Percentiles rank a stretch among this genome's conserved stretches.
These are phyloP conservation scores for Scorias spongiosa DNA, from an alignment of 2,329 filamentous ascomycete genomes.

Conservation along the genomic window DNA sequence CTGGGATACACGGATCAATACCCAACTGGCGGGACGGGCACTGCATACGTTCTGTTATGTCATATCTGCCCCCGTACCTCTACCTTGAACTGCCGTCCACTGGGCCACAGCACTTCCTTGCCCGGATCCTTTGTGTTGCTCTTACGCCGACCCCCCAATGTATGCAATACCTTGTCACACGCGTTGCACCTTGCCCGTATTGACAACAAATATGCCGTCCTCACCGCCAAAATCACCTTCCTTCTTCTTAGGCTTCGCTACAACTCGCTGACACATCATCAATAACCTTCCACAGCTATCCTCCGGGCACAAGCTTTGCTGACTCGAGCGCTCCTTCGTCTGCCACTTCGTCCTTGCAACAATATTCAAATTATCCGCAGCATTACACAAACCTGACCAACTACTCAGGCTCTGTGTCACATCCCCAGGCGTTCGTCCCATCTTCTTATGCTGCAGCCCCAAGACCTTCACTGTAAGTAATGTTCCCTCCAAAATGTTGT, in stretches of 20 bases:
- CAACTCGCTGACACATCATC: not conserved
- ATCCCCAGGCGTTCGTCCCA: conserved; percentile 23
- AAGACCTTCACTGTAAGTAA: conserved; percentile 30
- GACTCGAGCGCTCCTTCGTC: conserved; percentile 41
- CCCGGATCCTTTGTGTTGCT: too few species aligned
- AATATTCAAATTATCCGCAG: conserved; percentile 20
- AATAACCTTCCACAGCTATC: conserved; percentile 38
- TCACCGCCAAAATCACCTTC: not conserved
- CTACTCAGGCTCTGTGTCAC: conserved; percentile 19
- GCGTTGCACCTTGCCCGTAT: too few species aligned
- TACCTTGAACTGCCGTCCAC: too few species aligned
- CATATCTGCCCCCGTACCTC: too few species aligned
- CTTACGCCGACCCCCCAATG: too few species aligned
- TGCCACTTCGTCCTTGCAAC: conserved; percentile 32
- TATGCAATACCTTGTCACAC: too few species aligned
- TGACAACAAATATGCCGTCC: not conserved
- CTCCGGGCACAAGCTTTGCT: conserved; percentile 34
- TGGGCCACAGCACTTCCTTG: too few species aligned
- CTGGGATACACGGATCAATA: not conserved
- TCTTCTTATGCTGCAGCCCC: conserved; percentile 25
- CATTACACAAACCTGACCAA: conserved; percentile 22
- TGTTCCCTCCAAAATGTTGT: conserved; percentile 6
- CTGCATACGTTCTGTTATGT: too few species aligned
- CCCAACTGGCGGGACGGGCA: not conserved
- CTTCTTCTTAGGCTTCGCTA: not conserved